Evolutionary conservation across 148 eudicot species (phyloP).

Genomic region (Bassia scoparia): DNA sequence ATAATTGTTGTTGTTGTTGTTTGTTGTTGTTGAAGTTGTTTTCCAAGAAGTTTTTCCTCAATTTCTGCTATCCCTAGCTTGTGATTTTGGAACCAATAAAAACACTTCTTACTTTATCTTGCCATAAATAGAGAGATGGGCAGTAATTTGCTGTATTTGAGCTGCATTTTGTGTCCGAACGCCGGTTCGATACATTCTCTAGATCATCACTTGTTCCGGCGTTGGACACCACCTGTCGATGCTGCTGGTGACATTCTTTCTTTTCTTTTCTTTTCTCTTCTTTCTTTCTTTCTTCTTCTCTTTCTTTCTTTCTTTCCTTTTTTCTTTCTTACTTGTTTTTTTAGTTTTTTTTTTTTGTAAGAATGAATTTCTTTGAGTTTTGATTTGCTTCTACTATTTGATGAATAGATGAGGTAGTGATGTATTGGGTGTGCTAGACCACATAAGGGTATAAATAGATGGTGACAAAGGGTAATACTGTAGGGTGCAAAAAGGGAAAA

Average conservation of each 20-base stretch:
- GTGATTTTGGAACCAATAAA: slow-evolving; percentile 95
- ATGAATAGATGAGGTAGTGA: background rate
- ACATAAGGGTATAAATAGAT: slow-evolving; percentile 22
- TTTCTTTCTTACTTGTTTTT: background rate
- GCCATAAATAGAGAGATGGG: slow-evolving; percentile 70
- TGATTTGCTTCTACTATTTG: background rate
- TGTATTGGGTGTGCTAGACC: background rate
- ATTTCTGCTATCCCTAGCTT: slow-evolving; percentile 85
- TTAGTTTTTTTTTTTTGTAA: background rate
- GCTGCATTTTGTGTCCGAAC: slow-evolving; percentile 66
- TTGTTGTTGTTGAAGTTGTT: slow-evolving; percentile 12
- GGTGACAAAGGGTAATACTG: background rate
- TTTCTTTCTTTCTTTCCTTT: no score
- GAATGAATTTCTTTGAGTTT: background rate
- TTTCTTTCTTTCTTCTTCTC: no score
- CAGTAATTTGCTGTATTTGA: slow-evolving; percentile 77
- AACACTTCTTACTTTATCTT: slow-evolving; percentile 87
- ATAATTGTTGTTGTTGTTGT: slow-evolving; percentile 8
- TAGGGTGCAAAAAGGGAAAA: slow-evolving; percentile 8
- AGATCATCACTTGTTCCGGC: slow-evolving; percentile 78
- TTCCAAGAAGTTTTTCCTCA: slow-evolving; percentile 33
- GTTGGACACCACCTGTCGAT: slow-evolving; percentile 88
- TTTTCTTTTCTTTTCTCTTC: no score
- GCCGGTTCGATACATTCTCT: slow-evolving; percentile 75
- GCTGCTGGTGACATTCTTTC: slow-evolving; percentile 39